phyloP scores from a whole-genome alignment of 192 early-diverging fungal genomes.

The Rhizophagus prolifer region DNA sequence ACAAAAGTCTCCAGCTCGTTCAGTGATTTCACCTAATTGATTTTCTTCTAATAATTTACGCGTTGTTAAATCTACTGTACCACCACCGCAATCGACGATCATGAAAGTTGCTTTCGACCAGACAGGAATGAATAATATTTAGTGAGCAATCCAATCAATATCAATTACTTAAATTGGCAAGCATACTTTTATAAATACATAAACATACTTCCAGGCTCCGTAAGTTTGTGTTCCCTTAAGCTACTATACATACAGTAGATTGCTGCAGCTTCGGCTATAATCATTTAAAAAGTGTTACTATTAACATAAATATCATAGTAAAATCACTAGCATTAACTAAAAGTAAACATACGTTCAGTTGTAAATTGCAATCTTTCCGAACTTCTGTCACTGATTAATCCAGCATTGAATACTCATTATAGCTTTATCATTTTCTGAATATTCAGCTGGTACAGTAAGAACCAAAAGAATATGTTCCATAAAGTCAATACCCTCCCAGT shows the following conservation, averaged over 20 bases:
- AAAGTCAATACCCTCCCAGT: neutral
- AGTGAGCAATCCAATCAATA: too few relatives aligned
- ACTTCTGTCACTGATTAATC: neutral
- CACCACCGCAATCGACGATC: constrained; percentile 60
- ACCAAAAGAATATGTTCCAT: neutral
- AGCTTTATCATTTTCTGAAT: neutral
- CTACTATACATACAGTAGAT: neutral
- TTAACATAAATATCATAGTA: too few relatives aligned
- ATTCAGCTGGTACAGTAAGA: neutral
- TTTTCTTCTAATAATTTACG: neutral
- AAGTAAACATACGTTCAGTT: too few relatives aligned
- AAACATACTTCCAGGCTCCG: neutral
- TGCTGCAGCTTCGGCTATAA: constrained; percentile 8
- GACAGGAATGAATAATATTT: too few relatives aligned
- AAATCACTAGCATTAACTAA: too few relatives aligned
- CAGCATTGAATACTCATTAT: neutral
- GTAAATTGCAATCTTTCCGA: too few relatives aligned
- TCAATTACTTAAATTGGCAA: too few relatives aligned
- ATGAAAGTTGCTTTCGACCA: constrained; percentile 44
- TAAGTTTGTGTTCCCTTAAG: neutral
- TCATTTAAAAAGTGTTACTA: too few relatives aligned
- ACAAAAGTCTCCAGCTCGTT: neutral
- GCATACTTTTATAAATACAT: neutral
- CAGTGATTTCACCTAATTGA: neutral
- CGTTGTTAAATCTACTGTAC: constrained; percentile 56